These are phyloP conservation scores for Saccharomyces hybrid DNA, from an alignment of 1,139 yeast genomes.

Conservation along the genomic window DNA sequence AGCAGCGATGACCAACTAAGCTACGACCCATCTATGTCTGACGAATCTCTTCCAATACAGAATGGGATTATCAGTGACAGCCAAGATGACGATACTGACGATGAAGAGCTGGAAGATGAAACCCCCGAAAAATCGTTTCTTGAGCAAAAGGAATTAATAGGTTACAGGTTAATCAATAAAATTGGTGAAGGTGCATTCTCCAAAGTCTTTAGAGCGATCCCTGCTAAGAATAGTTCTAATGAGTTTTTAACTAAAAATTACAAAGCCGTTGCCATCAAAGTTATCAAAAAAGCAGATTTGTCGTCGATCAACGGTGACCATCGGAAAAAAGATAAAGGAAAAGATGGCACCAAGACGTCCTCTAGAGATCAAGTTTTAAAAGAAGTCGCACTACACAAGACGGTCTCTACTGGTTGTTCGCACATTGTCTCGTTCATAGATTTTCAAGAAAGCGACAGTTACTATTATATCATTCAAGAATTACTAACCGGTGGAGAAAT, in stretches of 20 bases:
- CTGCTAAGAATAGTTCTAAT: conserved; percentile 7
- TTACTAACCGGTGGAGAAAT: conserved; percentile 90
- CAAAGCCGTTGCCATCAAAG: conserved; percentile 50
- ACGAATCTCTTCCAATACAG: neutral
- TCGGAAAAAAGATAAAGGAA: conserved; percentile 13
- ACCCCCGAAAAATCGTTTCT: conserved; percentile 16
- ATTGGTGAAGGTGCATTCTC: conserved; percentile 91
- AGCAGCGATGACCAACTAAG: neutral
- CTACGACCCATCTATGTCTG: neutral
- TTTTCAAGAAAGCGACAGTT: conserved; percentile 53
- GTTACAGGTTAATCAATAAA: conserved; percentile 34
- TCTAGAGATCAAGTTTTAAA: conserved; percentile 47
- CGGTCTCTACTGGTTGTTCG: conserved; percentile 42
- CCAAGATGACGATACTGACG: conserved; percentile 6
- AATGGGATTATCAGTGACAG: conserved; percentile 3
- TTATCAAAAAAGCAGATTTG: conserved; percentile 64
- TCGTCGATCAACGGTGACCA: conserved; percentile 7
- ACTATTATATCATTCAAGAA: conserved; percentile 77
- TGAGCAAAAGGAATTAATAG: conserved; percentile 25
- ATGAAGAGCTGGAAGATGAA: conserved; percentile 1
- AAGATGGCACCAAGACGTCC: conserved; percentile 18
- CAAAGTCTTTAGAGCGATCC: conserved; percentile 64
- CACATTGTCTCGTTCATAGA: conserved; percentile 67
- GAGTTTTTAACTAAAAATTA: conserved; percentile 9
- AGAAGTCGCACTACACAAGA: conserved; percentile 60